Evolutionary conservation across 1,284 basidiomycete genomes (phyloP).

Genomic region (Ustilago vetiveriae): DNA sequence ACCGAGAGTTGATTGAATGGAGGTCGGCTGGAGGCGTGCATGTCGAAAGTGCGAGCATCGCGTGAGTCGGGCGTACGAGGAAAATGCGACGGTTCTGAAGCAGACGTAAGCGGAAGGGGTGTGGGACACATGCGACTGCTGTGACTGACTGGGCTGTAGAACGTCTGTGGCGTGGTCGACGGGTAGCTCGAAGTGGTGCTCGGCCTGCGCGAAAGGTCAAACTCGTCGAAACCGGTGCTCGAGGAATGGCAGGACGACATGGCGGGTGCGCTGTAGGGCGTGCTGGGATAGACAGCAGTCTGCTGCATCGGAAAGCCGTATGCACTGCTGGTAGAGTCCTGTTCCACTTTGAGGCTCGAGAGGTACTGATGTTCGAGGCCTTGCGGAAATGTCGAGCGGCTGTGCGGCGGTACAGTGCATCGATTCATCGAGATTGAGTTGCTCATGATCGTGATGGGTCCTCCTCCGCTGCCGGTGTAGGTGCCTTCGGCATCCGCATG

Average conservation of each 20-base stretch:
- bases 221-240: constrained; percentile 16
- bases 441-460: constrained; percentile 35
- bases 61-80: constrained; percentile 35
- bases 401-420: constrained; percentile 33
- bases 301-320: constrained; percentile 20
- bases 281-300: constrained; percentile 15
- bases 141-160: constrained; percentile 22
- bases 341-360: constrained; percentile 17
- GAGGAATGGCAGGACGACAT: constrained; percentile 37
- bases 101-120: constrained; percentile 25
- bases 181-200: constrained; percentile 27
- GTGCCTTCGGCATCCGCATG: constrained; percentile 47
- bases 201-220: constrained; percentile 21
- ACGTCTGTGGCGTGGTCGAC: constrained; percentile 20
- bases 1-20: constrained; percentile 28
- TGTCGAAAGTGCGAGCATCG: constrained; percentile 17
- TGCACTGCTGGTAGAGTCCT: background rate
- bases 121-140: constrained; percentile 24
- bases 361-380: constrained; percentile 39
- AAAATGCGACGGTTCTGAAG: constrained; percentile 26
- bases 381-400: constrained; percentile 33
- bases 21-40: constrained; percentile 3
- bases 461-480: constrained; percentile 16
- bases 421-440: constrained; percentile 38
- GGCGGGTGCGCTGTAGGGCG: constrained; percentile 26